Base-by-base conservation (phyloP, 75 land plant species). In the Pseudotsuga menziesii region DNA sequence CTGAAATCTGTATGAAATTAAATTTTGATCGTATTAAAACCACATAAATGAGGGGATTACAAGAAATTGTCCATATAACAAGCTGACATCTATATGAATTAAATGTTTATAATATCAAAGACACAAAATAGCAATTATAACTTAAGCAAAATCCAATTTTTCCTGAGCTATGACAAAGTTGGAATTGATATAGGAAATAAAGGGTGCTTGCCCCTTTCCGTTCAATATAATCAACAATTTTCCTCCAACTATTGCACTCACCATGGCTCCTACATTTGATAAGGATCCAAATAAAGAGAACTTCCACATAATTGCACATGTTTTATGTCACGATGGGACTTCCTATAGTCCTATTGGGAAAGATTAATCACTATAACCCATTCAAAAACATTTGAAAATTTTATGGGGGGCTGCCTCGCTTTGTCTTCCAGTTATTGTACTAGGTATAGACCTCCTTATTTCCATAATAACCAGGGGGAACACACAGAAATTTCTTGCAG, bases 241-340 rank as follows among this genome's bases (percentile, higher is more conserved):
- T 22, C 98, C 98, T 75, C 96, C 91, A 22, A 91, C 78, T 55
- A 95, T 93, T 5, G 98, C 98, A 4, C 98, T 96, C 76, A 91
- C 86, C 98, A 95, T 95, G 57, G 93, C 96, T 3, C 98, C 98
- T 5, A 91, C 93, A 77, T 93, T 95, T 8, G 89, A 79, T 16
- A 95, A 84, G 16, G 98, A 95, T 58, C 94, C 98, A 82, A 93
- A 95, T 20, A 84, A 27, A 55, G 96, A 95, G 74, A 85, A 95
- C 96, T 93, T 57, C 0, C 15, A 54, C 27, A 9, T 22, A 72
- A 52, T 22, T 52, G 17, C 52, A 54, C 61, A 54, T 22, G 35
- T 27, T 36, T 39, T 67, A 67, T 5, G 36, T 67, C 19, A 67
- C 22, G 14, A 67, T 67, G 22, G 6, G 8, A n/a, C 48, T 29